A percentile compares a stretch with the other conserved stretches of the same genome.
Conservation (phyloP, 169 alveolate species). For the Eimeria sp. region DNA sequence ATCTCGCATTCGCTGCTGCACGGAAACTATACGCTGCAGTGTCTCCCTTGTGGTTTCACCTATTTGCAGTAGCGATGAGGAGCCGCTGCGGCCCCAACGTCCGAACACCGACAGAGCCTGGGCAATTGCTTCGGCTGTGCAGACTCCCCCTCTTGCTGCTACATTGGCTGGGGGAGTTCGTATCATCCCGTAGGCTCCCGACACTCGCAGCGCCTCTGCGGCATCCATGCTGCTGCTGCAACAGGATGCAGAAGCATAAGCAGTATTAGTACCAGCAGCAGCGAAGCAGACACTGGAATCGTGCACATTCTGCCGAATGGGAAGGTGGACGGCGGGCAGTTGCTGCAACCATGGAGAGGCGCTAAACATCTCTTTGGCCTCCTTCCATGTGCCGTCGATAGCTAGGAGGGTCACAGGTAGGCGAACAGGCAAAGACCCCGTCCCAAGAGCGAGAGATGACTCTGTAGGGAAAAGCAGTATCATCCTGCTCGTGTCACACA, state of each 20-base stretch:
- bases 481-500: conserved; percentile 44
- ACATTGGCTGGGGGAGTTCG: conserved; percentile 74
- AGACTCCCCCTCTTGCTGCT: conserved; percentile 80
- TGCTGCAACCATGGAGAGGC: conserved; percentile 72
- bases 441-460: conserved; percentile 50
- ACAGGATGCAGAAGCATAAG: conserved; percentile 14
- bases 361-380: conserved; percentile 76
- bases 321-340: conserved; percentile 68
- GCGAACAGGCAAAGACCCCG: conserved; percentile 55
- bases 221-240: background rate
- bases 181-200: conserved; percentile 57
- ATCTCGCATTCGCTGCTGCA: conserved; percentile 47
- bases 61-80: conserved; percentile 25
- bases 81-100: conserved; percentile 68
- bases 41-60: conserved; percentile 60
- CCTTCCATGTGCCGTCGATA: conserved; percentile 81
- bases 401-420: conserved; percentile 78
- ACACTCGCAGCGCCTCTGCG: conserved; percentile 38
- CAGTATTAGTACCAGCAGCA: background rate
- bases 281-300: background rate
- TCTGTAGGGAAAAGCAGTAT: conserved; percentile 64
- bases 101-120: conserved; percentile 46
- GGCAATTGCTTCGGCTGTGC: conserved; percentile 80
- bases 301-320: background rate
- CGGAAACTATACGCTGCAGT: conserved; percentile 46